These are phyloP conservation scores for Penicillium argentinense DNA, from an alignment of 495 filamentous ascomycete genomes.

Conservation along the genomic window DNA sequence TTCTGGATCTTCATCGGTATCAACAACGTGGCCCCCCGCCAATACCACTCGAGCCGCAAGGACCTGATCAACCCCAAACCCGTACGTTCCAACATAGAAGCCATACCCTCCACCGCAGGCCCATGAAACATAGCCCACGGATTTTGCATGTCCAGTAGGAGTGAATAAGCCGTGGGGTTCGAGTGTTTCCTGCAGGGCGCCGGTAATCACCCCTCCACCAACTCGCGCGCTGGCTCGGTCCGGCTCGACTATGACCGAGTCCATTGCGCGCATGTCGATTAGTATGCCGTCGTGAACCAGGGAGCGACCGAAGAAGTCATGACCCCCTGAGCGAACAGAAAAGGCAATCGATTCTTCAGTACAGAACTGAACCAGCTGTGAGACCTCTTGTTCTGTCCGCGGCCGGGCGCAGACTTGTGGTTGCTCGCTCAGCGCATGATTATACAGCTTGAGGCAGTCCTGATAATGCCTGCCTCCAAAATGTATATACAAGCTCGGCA, in stretches of 20 bases:
- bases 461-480: not conserved
- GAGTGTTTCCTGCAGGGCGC: conserved; percentile 3
- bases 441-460: not conserved
- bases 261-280: conserved; percentile 9
- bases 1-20: conserved; percentile 28
- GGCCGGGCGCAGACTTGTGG: not conserved
- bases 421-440: not conserved
- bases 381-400: conserved; percentile 1
- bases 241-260: conserved; percentile 1
- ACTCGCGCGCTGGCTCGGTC: conserved; percentile 1
- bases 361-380: not conserved
- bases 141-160: conserved; percentile 1
- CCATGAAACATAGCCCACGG: conserved; percentile 6
- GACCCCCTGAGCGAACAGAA: conserved; percentile 4
- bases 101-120: conserved; percentile 26
- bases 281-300: conserved; percentile 1
- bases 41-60: conserved; percentile 25
- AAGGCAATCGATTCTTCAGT: not conserved
- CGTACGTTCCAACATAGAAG: conserved; percentile 23
- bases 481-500: not conserved
- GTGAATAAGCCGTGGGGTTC: conserved; percentile 6
- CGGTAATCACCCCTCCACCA: conserved; percentile 3
- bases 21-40: conserved; percentile 28
- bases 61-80: conserved; percentile 31
- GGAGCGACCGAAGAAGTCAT: conserved; percentile 5